Evolutionary conservation across 164 flowering plant species (phyloP).

Genomic region (Umbellularia californica): DNA sequence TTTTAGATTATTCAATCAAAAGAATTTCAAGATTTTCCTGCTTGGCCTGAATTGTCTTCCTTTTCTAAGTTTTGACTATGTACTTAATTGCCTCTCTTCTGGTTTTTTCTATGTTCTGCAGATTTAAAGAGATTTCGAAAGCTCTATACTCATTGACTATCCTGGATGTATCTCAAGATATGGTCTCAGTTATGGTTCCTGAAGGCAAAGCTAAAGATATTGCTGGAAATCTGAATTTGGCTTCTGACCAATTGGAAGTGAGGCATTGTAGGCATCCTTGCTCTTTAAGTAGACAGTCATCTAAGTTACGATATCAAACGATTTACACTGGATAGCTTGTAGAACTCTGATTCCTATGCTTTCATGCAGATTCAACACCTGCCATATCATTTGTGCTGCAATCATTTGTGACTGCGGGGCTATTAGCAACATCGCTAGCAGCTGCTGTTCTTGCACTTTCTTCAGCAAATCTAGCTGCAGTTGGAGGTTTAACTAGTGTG

Average conservation of each 20-base stretch:
- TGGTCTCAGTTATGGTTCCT: slow-evolving; percentile 41
- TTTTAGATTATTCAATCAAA: too few relatives aligned
- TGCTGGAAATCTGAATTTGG: slow-evolving; percentile 53
- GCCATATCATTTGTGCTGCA: slow-evolving; percentile 44
- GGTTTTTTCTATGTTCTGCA: slow-evolving; percentile 15
- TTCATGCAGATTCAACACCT: slow-evolving; percentile 38
- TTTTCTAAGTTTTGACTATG: background rate
- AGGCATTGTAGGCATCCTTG: slow-evolving; percentile 33
- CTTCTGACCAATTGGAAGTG: slow-evolving; percentile 47
- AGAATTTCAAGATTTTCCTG: background rate
- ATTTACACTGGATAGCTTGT: background rate
- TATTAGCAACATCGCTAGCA: slow-evolving; percentile 53
- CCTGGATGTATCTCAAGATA: slow-evolving; percentile 24
- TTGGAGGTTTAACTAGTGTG: slow-evolving; percentile 28
- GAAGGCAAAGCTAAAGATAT: slow-evolving; percentile 47
- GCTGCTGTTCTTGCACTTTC: slow-evolving; percentile 46
- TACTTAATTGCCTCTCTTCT: background rate
- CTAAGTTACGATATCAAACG: background rate
- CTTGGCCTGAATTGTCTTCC: background rate
- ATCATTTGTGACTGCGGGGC: slow-evolving; percentile 53
- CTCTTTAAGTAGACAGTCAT: background rate
- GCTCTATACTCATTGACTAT: slow-evolving; percentile 43
- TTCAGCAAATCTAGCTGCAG: slow-evolving; percentile 45
- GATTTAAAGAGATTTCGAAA: slow-evolving; percentile 51
- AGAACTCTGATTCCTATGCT: slow-evolving; percentile 8